Evolutionary conservation across 495 filamentous ascomycete genomes (phyloP).

Genomic region (Amniculicola lignicola): DNA sequence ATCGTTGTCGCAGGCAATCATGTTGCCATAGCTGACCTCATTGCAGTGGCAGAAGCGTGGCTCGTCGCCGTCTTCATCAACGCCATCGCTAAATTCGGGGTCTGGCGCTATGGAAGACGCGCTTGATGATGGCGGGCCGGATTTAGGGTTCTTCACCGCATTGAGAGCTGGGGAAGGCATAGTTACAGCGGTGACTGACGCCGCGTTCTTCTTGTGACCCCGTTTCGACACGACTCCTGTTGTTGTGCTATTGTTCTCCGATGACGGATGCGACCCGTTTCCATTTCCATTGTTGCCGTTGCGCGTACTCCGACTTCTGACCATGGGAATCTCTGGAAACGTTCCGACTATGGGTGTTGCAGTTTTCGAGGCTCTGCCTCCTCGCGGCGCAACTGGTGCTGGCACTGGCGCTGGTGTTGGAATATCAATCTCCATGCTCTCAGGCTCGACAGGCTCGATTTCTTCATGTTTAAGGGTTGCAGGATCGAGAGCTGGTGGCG

Average conservation of each 20-base stretch:
- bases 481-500: constrained; percentile 1
- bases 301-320: constrained; percentile 30
- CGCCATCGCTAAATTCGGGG: constrained; percentile 29
- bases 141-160: constrained; percentile 4
- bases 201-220: constrained; percentile 24
- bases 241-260: constrained; percentile 28
- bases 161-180: constrained; percentile 19
- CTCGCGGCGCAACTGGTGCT: constrained; percentile 24
- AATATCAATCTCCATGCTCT: constrained; percentile 19
- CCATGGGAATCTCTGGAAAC: constrained; percentile 32
- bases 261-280: constrained; percentile 16
- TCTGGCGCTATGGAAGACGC: constrained; percentile 18
- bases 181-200: constrained; percentile 3
- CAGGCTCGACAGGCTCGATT: constrained; percentile 18
- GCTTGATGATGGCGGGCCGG: constrained; percentile 11
- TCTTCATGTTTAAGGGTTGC: constrained; percentile 34
- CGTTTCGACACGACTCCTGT: constrained; percentile 22
- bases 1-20: constrained; percentile 95
- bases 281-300: constrained; percentile 27
- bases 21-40: constrained; percentile 88
- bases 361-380: constrained; percentile 34
- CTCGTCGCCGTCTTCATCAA: constrained; percentile 71
- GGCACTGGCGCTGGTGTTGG: constrained; percentile 22
- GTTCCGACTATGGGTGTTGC: constrained; percentile 33
- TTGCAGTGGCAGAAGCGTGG: constrained; percentile 92